Conservation (phyloP, 2,329 filamentous ascomycete genomes). For the Microcera coccophila region DNA sequence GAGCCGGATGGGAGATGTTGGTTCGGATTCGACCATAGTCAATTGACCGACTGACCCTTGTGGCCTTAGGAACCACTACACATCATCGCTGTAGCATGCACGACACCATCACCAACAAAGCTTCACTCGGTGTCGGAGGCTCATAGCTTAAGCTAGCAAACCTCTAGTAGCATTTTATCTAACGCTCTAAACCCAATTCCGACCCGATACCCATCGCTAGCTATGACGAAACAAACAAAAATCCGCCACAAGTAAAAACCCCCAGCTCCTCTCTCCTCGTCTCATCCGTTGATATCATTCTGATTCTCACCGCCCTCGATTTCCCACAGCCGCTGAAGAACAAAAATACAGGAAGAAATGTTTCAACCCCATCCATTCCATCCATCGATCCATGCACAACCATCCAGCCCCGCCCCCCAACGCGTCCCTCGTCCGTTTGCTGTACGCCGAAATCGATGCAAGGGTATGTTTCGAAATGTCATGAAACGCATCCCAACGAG, state of each 20-base stretch:
- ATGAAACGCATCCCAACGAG: slow-evolving; percentile 16
- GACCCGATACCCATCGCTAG: slow-evolving; percentile 10
- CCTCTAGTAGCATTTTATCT: slow-evolving; percentile 26
- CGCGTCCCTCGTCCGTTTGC: slow-evolving; percentile 10
- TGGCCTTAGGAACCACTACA: too few relatives aligned
- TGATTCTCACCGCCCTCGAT: not conserved
- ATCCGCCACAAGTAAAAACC: slow-evolving; percentile 11
- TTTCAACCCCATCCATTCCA: not conserved
- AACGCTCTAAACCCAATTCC: slow-evolving; percentile 24
- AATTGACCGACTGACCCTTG: too few relatives aligned
- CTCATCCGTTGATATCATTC: slow-evolving; percentile 1
- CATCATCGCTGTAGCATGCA: too few relatives aligned
- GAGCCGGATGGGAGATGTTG: too few relatives aligned
- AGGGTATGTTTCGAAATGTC: slow-evolving; percentile 27
- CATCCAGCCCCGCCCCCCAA: not conserved
- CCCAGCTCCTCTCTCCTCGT: slow-evolving; percentile 21
- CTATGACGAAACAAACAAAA: slow-evolving; percentile 1
- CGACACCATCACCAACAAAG: too few relatives aligned
- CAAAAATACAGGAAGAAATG: not conserved
- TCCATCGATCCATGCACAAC: not conserved
- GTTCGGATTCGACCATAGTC: too few relatives aligned
- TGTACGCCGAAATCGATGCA: slow-evolving; percentile 26
- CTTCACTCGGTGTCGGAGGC: too few relatives aligned
- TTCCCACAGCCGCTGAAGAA: not conserved
- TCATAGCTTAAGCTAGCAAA: not conserved